Evolutionary conservation across 208 protist species (phyloP).

Genomic region (Trypanosoma grayi): DNA sequence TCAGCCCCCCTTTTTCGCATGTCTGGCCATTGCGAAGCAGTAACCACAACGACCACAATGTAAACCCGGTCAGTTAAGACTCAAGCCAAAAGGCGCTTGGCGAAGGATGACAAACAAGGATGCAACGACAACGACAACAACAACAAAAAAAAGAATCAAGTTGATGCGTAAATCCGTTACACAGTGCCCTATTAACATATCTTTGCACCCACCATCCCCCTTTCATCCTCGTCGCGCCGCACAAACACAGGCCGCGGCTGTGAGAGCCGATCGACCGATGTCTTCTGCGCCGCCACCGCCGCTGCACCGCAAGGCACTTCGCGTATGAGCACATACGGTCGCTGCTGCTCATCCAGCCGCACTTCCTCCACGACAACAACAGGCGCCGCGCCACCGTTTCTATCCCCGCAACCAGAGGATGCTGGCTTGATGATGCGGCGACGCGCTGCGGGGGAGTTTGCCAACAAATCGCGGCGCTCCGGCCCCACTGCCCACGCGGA

Average conservation of each 20-base stretch:
- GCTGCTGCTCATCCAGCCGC: slow-evolving; percentile 58
- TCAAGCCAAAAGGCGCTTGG: too few species aligned
- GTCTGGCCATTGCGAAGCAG: too few species aligned
- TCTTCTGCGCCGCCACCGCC: slow-evolving; percentile 39
- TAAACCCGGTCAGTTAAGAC: too few species aligned
- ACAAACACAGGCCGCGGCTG: slow-evolving; percentile 41
- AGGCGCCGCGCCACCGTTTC: slow-evolving; percentile 1
- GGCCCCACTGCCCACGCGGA: slow-evolving; percentile 77
- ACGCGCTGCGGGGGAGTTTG: background rate
- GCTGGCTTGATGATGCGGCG: slow-evolving; percentile 1
- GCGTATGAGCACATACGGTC: slow-evolving; percentile 71
- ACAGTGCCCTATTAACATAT: too few species aligned
- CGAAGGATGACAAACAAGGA: too few species aligned
- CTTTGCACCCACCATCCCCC: too few species aligned
- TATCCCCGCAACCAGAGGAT: background rate
- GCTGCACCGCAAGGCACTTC: slow-evolving; percentile 46
- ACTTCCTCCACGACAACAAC: slow-evolving; percentile 63
- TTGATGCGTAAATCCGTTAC: too few species aligned
- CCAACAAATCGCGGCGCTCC: slow-evolving; percentile 14
- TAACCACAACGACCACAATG: too few species aligned
- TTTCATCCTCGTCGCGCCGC: slow-evolving; percentile 14
- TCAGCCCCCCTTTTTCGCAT: too few species aligned
- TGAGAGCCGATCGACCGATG: slow-evolving; percentile 50
- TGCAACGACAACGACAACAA: too few species aligned
- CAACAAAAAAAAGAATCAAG: too few species aligned